Conservation (phyloP, 2,329 filamentous ascomycete species). For the Aspergillus sp. region DNA sequence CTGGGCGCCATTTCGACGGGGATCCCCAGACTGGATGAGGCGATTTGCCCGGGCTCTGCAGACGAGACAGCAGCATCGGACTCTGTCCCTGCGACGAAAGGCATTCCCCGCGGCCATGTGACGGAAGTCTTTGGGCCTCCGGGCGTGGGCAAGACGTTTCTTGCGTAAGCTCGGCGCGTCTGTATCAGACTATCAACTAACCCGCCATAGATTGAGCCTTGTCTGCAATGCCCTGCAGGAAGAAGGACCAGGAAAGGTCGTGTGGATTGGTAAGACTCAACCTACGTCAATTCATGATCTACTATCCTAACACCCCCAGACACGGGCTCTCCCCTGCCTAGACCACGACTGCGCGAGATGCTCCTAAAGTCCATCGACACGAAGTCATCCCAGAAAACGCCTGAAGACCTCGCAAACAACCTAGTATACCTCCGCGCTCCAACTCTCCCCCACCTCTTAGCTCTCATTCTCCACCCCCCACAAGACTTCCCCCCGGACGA, state of each 20-base stretch:
- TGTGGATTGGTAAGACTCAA: conserved; percentile 73
- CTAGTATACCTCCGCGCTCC: conserved; percentile 64
- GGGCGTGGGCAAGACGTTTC: conserved; percentile 77
- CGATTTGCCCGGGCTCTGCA: conserved; percentile 13
- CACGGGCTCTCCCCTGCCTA: conserved; percentile 49
- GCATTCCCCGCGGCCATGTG: conserved; percentile 72
- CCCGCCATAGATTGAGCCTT: conserved; percentile 62
- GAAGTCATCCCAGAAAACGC: conserved; percentile 5
- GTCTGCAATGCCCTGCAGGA: conserved; percentile 61
- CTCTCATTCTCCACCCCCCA: conserved; percentile 68
- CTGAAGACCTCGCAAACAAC: conserved; percentile 40
- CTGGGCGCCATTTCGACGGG: conserved; percentile 40
- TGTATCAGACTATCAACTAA: not conserved
- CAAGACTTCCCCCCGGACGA: conserved; percentile 58
- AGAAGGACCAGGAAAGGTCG: conserved; percentile 59
- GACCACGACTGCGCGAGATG: conserved; percentile 49
- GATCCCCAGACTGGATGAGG: conserved; percentile 47
- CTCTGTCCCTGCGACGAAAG: conserved; percentile 39
- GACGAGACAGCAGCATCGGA: conserved; percentile 14
- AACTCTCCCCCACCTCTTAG: conserved; percentile 65
- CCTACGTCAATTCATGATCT: not conserved
- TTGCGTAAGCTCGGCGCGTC: conserved; percentile 59
- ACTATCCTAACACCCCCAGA: conserved; percentile 33
- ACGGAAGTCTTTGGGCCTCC: conserved; percentile 87
- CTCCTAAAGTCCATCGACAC: conserved; percentile 22